These are phyloP conservation scores for Penstemon eatonii DNA, from an alignment of 257 asterid genomes.

Conservation along the genomic window DNA sequence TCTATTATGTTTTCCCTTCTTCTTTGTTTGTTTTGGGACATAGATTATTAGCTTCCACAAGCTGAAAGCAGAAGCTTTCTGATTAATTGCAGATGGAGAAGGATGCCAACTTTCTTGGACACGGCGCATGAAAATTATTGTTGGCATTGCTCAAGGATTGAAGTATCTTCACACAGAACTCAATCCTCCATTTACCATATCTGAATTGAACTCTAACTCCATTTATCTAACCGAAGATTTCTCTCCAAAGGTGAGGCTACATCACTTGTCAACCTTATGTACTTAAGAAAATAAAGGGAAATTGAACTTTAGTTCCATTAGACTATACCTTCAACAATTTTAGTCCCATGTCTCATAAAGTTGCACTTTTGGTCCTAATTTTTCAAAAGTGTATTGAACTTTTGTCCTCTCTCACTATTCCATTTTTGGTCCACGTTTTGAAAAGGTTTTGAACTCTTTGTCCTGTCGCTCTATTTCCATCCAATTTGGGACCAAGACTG, in stretches of 20 bases:
- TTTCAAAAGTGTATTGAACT: too few relatives aligned
- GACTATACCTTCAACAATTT: too few relatives aligned
- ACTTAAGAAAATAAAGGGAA: too few relatives aligned
- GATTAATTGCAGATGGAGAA: slow-evolving; percentile 67
- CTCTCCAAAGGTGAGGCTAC: slow-evolving; percentile 75
- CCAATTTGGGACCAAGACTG: too few relatives aligned
- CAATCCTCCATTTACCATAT: slow-evolving; percentile 84
- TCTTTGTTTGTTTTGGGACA: background rate
- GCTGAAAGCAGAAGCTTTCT: slow-evolving; percentile 13
- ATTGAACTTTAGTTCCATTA: too few relatives aligned
- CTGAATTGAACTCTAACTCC: slow-evolving; percentile 73
- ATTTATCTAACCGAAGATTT: slow-evolving; percentile 93
- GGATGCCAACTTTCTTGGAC: slow-evolving; percentile 96
- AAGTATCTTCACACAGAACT: slow-evolving; percentile 85
- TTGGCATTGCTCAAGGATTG: slow-evolving; percentile 87
- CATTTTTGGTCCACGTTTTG: too few relatives aligned
- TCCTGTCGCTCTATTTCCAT: too few relatives aligned
- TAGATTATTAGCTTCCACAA: background rate
- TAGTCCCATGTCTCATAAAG: too few relatives aligned
- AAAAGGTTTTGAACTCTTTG: too few relatives aligned
- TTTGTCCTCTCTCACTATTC: too few relatives aligned
- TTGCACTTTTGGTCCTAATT: too few relatives aligned
- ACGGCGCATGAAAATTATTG: slow-evolving; percentile 78
- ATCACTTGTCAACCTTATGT: background rate
- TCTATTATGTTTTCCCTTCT: background rate